Base-by-base conservation (phyloP, 2,329 filamentous ascomycete genomes). In the Colletotrichum chlorophyti region DNA sequence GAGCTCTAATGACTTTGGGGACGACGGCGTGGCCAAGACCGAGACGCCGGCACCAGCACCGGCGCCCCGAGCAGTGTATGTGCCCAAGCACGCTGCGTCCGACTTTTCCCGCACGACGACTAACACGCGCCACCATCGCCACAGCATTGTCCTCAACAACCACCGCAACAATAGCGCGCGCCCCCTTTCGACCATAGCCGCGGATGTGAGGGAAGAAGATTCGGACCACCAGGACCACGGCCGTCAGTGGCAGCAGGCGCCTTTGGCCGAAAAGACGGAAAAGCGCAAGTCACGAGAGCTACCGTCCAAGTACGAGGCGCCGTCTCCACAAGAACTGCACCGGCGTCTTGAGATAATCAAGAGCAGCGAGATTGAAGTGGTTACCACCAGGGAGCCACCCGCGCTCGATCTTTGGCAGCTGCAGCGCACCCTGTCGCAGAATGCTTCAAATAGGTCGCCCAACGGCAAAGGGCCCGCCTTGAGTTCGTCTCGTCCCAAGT, bases 71-170 rank as follows among this genome's bases (percentile, higher is more conserved):
- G 31, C 52, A 19, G 52, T 54, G 32, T 70, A 70, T 34, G 55
- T 66, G 21, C 68, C 69, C 14, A 65, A 63, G 27, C 69, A 71
- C 58, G 69, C 69, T 3, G 69, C 69, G n/a, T 53, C 66, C 35
- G 69, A 71, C 46, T 71, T 70, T 29, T 66, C 66, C 5, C 67
- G 66, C 17, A 50, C 68, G 21, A 59, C 64, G 24, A 55, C 63
- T 1, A 42, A 65, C 4, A 27, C 37, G n/a, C 65, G 37, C 54
- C 65, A 32, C 17, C 59, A 47, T 50, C 61, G 43, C 34, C 43
- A 51, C 12, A 53, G 52, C 32, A 34, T 29, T 29, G 29, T 24
- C 32, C 19, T 60, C n/a, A 40, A 24, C 5, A 47, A 53, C 11
- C 45, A 46, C 32, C 21, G 32, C 17, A 29, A 49, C 23, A 38